phyloP scores from a whole-genome alignment of 2,329 filamentous ascomycete species.

The Fusarium sp. region DNA sequence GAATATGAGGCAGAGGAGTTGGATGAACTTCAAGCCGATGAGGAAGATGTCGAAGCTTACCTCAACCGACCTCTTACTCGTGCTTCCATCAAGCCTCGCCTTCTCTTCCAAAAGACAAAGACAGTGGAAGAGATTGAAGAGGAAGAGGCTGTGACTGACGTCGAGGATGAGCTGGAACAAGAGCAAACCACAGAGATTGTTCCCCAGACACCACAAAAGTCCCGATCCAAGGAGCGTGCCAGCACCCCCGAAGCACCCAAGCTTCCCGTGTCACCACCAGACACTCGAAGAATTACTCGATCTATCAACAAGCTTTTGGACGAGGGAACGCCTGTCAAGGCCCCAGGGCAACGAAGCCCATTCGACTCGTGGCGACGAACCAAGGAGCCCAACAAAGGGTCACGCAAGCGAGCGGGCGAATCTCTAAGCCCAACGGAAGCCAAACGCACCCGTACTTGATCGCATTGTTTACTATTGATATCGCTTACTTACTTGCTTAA shows the following conservation, averaged over 20 bases:
- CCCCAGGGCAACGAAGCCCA: conserved; percentile 57
- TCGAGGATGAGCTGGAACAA: conserved; percentile 56
- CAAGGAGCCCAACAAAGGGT: conserved; percentile 59
- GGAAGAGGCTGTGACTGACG: conserved; percentile 66
- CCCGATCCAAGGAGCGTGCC: conserved; percentile 36
- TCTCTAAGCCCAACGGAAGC: conserved; percentile 43
- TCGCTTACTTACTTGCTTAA: conserved; percentile 29
- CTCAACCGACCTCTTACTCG: conserved; percentile 64
- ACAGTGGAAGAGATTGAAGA: conserved; percentile 58
- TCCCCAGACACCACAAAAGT: conserved; percentile 52
- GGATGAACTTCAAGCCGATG: conserved; percentile 49
- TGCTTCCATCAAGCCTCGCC: conserved; percentile 73
- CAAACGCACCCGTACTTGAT: conserved; percentile 51
- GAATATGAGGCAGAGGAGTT: conserved; percentile 49
- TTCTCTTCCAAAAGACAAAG: conserved; percentile 69
- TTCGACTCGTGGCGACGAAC: conserved; percentile 74
- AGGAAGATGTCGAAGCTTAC: conserved; percentile 48
- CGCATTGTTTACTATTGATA: conserved; percentile 23
- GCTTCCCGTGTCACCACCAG: conserved; percentile 68
- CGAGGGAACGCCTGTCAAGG: conserved; percentile 54
- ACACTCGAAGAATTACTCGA: conserved; percentile 67
- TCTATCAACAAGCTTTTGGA: conserved; percentile 59
- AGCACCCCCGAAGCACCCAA: conserved; percentile 63
- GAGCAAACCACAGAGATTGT: conserved; percentile 30
- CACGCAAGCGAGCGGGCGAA: conserved; percentile 53